These are phyloP conservation scores for Naganishia antarctica DNA, from an alignment of 768 basidiomycete genomes.

Conservation along the genomic window DNA sequence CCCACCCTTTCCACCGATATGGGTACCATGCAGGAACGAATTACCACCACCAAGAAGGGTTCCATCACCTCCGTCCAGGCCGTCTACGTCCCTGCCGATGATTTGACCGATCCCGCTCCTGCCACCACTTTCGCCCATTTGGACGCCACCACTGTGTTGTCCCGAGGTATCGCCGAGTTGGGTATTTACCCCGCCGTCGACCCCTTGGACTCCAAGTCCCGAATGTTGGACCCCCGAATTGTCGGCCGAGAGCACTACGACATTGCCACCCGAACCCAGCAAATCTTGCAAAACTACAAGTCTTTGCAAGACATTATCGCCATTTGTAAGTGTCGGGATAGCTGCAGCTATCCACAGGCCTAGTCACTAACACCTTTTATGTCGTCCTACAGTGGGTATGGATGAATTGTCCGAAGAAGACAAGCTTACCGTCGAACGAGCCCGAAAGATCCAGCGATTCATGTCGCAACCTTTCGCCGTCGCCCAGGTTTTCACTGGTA, in stretches of 20 bases:
- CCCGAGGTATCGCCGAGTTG: constrained; percentile 74
- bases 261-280: constrained; percentile 92
- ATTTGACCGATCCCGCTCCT: constrained; percentile 99
- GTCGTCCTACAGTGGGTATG: constrained; percentile 70
- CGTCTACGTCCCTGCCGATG: constrained; percentile 99
- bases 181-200: constrained; percentile 99
- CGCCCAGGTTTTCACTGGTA: constrained; percentile 99
- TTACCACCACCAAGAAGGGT: constrained; percentile 99
- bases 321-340: constrained; percentile 57
- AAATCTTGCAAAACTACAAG: constrained; percentile 62
- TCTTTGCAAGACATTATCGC: constrained; percentile 86
- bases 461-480: constrained; percentile 99
- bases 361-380: too few species aligned
- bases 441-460: constrained; percentile 94
- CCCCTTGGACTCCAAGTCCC: constrained; percentile 97
- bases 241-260: constrained; percentile 78
- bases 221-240: constrained; percentile 99
- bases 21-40: constrained; percentile 99
- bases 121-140: constrained; percentile 99
- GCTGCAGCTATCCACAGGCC: too few species aligned
- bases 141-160: constrained; percentile 99
- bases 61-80: constrained; percentile 99
- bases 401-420: constrained; percentile 99
- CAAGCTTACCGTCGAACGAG: constrained; percentile 96
- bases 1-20: constrained; percentile 99